phyloP scores from a whole-genome alignment of 192 early-diverging fungal species.

The Dissophora globulifera region DNA sequence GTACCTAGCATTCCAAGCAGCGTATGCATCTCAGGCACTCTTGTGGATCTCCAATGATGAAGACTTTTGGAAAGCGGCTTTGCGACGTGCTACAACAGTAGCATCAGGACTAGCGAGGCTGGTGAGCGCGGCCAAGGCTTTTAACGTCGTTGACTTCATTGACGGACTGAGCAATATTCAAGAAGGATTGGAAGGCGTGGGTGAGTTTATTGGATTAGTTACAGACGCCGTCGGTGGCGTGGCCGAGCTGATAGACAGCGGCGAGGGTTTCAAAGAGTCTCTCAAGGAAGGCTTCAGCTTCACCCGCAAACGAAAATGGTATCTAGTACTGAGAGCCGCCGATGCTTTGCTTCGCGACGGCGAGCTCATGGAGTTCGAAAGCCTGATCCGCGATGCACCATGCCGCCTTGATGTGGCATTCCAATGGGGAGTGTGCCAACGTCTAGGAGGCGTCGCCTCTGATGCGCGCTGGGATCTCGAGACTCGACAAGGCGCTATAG shows the following conservation, averaged over 20 bases:
- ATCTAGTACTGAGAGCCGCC: background rate
- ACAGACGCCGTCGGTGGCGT: background rate
- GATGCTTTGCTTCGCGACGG: conserved; percentile 4
- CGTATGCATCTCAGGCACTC: conserved; percentile 7
- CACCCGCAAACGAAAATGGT: background rate
- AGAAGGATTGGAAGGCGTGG: conserved; percentile 1
- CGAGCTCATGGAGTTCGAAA: background rate
- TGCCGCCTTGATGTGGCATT: conserved; percentile 3
- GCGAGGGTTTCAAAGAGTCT: background rate
- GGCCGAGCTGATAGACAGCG: background rate
- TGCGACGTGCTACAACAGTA: background rate
- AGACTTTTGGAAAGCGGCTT: background rate
- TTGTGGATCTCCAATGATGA: background rate
- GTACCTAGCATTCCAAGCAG: conserved; percentile 6
- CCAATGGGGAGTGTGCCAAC: conserved; percentile 9
- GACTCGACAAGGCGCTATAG: background rate
- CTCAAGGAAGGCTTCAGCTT: conserved; percentile 9
- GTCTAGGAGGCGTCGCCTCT: background rate
- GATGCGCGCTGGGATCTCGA: background rate
- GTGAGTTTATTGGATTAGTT: background rate
- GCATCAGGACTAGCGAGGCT: background rate
- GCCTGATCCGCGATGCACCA: background rate
- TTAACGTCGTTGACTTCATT: background rate
- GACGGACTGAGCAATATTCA: conserved; percentile 5
- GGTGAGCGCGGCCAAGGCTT: conserved; percentile 4